These are phyloP conservation scores for Russula abietina DNA, from an alignment of 768 basidiomycete species.

Conservation along the genomic window DNA sequence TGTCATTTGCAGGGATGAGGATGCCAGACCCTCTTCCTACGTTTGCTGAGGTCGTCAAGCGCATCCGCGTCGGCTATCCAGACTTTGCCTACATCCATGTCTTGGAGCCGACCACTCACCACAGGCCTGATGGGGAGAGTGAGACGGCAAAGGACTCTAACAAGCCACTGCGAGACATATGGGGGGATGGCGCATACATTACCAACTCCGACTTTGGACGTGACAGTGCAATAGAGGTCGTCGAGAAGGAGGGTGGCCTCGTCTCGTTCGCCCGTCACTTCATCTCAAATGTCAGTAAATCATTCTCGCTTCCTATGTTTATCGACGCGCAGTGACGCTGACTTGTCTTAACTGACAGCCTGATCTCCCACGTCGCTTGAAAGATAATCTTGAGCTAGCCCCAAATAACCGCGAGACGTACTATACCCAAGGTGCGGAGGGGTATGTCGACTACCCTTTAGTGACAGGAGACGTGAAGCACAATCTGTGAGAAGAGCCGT, in stretches of 20 bases:
- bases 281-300: conserved; percentile 16
- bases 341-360: conserved; percentile 7
- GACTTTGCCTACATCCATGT: conserved; percentile 30
- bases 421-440: conserved; percentile 2
- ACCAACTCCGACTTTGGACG: conserved; percentile 27
- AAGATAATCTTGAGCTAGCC: neutral
- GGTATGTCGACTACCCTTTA: conserved; percentile 26
- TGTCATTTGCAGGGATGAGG: conserved; percentile 2
- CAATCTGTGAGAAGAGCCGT: neutral
- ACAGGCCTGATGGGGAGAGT: neutral
- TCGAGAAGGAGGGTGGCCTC: conserved; percentile 20
- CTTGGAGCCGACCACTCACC: conserved; percentile 26
- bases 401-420: neutral
- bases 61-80: conserved; percentile 25
- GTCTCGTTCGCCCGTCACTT: conserved; percentile 17
- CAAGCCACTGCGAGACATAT: conserved; percentile 27
- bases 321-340: neutral
- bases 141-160: conserved; percentile 11
- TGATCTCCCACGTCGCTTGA: conserved; percentile 22
- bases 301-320: too few relatives aligned
- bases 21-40: conserved; percentile 28
- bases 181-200: conserved; percentile 26
- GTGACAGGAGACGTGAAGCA: neutral
- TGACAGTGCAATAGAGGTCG: conserved; percentile 22
- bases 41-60: conserved; percentile 28